A percentile compares a stretch with the other conserved stretches of the same genome.
Evolutionary conservation across 495 filamentous ascomycete species (phyloP).

Genomic region (Aspergillus sclerotioniger): DNA sequence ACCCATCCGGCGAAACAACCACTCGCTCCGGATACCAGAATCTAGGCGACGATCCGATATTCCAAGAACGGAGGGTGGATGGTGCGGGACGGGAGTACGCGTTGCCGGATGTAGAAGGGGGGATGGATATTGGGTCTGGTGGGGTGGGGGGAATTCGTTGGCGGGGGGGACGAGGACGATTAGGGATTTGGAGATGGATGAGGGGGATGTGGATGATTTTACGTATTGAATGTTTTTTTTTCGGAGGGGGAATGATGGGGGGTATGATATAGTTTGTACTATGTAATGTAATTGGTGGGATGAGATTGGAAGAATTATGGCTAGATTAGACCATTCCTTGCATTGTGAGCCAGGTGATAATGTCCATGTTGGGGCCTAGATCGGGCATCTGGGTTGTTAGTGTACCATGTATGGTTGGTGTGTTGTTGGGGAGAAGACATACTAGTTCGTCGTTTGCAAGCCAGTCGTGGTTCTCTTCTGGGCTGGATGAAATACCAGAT

Average conservation of each 20-base stretch:
- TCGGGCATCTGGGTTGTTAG: background rate
- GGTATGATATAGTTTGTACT: background rate
- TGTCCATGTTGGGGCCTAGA: background rate
- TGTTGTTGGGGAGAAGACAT: background rate
- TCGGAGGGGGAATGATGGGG: background rate
- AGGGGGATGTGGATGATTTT: background rate
- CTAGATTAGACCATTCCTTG: background rate
- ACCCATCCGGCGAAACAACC: background rate
- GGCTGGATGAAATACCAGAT: background rate
- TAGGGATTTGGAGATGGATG: background rate
- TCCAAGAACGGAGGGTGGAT: background rate
- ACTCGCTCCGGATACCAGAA: constrained; percentile 1
- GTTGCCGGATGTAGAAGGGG: background rate
- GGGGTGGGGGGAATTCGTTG: background rate
- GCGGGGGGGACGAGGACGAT: background rate
- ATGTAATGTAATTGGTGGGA: too few species aligned
- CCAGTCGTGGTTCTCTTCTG: background rate
- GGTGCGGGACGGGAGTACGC: background rate
- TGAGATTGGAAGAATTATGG: too few species aligned
- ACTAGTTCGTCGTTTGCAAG: background rate
- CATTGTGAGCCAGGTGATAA: background rate
- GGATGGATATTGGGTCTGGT: too few species aligned
- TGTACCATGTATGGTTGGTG: too few species aligned
- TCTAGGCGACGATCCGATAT: background rate
- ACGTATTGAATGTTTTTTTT: background rate